Conservation (phyloP, 345 rosid species). For the Syzygium jambos region DNA sequence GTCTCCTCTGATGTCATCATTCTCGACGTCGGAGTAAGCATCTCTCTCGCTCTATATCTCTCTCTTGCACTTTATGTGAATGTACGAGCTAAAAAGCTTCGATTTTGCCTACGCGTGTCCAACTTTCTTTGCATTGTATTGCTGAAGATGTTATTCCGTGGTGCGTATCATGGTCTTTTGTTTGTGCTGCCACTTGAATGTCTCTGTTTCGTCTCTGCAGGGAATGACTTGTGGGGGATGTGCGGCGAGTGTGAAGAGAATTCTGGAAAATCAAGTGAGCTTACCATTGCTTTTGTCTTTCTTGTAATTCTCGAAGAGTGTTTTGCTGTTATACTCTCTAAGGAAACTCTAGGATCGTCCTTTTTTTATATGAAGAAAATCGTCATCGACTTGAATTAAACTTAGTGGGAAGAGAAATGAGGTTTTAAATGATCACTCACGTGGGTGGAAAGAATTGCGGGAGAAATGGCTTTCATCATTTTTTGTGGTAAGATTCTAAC, state of each 20-base stretch:
- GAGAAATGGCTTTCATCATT: neutral
- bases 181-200: neutral
- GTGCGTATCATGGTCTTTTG: neutral
- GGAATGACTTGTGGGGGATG: slow-evolving; percentile 99
- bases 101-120: neutral
- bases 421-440: neutral
- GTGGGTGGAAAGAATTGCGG: neutral
- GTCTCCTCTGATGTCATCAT: slow-evolving; percentile 62
- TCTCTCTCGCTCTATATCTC: neutral
- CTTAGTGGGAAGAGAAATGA: neutral
- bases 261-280: slow-evolving; percentile 84
- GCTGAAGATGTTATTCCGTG: neutral
- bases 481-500: neutral
- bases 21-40: slow-evolving; percentile 86
- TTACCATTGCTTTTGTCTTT: neutral
- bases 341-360: neutral
- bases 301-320: neutral
- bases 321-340: neutral
- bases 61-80: neutral
- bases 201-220: slow-evolving; percentile 17
- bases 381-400: neutral
- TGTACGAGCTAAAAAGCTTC: neutral
- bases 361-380: neutral
- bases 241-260: slow-evolving; percentile 90
- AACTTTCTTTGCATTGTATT: neutral